phyloP scores from a whole-genome alignment of 2,329 filamentous ascomycete species.

The Venturiaceae sp. region DNA sequence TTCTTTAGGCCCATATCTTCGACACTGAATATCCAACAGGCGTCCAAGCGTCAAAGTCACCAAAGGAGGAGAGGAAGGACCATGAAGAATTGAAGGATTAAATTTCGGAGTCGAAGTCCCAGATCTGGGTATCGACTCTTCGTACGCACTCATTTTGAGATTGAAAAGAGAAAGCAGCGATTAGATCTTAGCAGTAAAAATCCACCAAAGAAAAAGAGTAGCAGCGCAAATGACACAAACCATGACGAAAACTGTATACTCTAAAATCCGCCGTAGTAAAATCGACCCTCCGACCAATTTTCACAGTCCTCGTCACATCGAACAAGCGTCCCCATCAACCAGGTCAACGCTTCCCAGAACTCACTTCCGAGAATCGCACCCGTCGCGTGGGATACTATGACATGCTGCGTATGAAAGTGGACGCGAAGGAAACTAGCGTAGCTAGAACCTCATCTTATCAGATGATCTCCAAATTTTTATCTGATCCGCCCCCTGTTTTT shows the following conservation, averaged over 20 bases:
- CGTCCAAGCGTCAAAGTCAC: conserved; percentile 64
- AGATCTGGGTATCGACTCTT: no score
- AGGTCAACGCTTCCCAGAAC: background rate
- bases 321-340: background rate
- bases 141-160: no score
- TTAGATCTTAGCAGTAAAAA: background rate
- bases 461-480: conserved; percentile 9
- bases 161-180: background rate
- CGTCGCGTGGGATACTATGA: background rate
- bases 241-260: no score
- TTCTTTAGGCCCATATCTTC: conserved; percentile 55
- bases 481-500: background rate
- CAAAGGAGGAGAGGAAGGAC: conserved; percentile 58
- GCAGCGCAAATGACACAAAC: background rate
- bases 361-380: background rate
- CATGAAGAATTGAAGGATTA: conserved; percentile 51
- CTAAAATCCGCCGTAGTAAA: no score
- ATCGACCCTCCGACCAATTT: no score
- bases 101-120: background rate
- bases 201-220: background rate
- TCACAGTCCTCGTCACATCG: no score
- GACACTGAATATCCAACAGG: conserved; percentile 60
- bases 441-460: background rate
- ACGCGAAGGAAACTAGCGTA: background rate
- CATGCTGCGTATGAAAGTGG: background rate